A percentile compares a stretch with the other conserved stretches of the same genome.
Evolutionary conservation across 2,329 filamentous ascomycete genomes (phyloP).

Genomic region (Cladorrhinum sp.): DNA sequence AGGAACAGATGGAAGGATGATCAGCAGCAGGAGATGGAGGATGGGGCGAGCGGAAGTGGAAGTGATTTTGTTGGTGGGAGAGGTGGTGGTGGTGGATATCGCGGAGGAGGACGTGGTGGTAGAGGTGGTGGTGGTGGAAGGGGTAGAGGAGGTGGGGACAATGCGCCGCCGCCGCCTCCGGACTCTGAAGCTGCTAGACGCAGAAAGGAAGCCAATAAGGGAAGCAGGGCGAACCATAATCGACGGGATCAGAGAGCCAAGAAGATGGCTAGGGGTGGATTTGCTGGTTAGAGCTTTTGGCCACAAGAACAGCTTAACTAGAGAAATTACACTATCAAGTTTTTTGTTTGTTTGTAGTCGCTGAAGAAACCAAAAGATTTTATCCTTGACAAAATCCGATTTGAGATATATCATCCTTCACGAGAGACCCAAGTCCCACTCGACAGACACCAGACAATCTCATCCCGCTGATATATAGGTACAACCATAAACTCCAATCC

Average conservation of each 20-base stretch:
- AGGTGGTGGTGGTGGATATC: slow-evolving; percentile 40
- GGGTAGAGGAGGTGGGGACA: slow-evolving; percentile 53
- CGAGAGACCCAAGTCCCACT: too few relatives aligned
- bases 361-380: too few relatives aligned
- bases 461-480: too few relatives aligned
- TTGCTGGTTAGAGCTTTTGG: slow-evolving; percentile 28
- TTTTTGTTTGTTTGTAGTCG: too few relatives aligned
- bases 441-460: background rate
- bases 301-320: too few relatives aligned
- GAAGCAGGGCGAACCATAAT: slow-evolving; percentile 81
- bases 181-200: slow-evolving; percentile 68
- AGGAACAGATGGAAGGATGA: slow-evolving; percentile 37
- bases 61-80: slow-evolving; percentile 44
- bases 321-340: too few relatives aligned
- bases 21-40: slow-evolving; percentile 43
- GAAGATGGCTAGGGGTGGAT: slow-evolving; percentile 60
- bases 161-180: slow-evolving; percentile 63
- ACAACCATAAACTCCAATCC: too few relatives aligned
- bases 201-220: slow-evolving; percentile 79
- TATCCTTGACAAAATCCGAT: too few relatives aligned
- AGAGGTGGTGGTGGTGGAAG: slow-evolving; percentile 46
- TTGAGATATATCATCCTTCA: too few relatives aligned
- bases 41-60: slow-evolving; percentile 35
- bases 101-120: background rate
- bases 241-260: slow-evolving; percentile 66